Evolutionary conservation across 805 yeast genomes (phyloP), one percentile per base, ranked within the genome.

Genomic region (Metschnikowia arizonensis): DNA sequence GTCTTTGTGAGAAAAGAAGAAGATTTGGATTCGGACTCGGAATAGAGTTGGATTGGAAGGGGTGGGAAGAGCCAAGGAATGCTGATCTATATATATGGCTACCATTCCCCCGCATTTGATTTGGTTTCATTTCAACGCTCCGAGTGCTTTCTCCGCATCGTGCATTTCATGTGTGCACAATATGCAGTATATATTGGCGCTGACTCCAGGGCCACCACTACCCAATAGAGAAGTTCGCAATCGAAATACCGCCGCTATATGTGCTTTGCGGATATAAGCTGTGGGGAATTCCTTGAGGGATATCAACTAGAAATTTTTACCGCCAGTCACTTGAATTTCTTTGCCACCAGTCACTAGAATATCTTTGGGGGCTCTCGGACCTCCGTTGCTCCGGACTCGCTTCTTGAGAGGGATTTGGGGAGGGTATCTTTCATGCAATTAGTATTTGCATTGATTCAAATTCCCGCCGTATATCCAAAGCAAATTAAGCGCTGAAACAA

Each of bases 201-300:
- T 24, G 29, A 24, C 9, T 14, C 19, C 38, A 19, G 38, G 38
- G 38, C 28, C 38, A n/a, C 9, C 32, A 37, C 40, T 39, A 21
- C 42, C 42, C 42, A 39, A 39, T 39, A 11, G 29, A 39, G 42
- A 19, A 39, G 33, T 39, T 10, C 28, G 42, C 42, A 39, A 39
- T 21, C 28, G 28, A 39, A 31, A 23, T 39, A 34, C 35, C 35
- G 42, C 34, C 28, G 38, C 34, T 15, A n/a, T 14, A 39, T 39
- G 42, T 30, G 21, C 33, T 4, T 39, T 30, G 19, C 42, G 42
- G 42, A 30, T 14, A 30, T 30, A 31, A 39, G 29, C 42, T 30
- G 42, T 30, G 42, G 42, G 34, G 42, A 30, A 31, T n/a, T n/a
- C 12, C 28, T 11, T 17, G n/a, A 9, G 25, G 17, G 18, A 29